Evolutionary conservation across 495 filamentous ascomycete genomes (phyloP), one percentile per base, ranked within the genome.

Genomic region (Hypoxylon subgilvum): DNA sequence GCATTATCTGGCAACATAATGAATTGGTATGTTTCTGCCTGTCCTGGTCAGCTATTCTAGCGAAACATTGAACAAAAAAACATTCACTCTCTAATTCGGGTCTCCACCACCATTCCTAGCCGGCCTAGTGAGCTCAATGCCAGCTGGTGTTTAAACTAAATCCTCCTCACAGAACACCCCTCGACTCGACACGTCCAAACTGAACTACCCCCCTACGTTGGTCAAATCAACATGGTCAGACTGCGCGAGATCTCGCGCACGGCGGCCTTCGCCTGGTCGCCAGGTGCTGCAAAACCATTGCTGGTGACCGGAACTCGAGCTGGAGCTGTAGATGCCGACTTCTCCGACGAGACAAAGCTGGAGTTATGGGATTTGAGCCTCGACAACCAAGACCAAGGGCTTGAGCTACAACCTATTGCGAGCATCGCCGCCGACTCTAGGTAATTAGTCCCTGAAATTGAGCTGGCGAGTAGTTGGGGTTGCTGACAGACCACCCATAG

Each of bases 181-280:
- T 56, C 41, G 39, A 32, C 21, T 55, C 42, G 13, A 32, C 25
- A 9, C 36, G 23, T 18, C 36, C 25, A 36, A n/a, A 43, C 28
- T 23, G 44, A 16, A 42, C 48, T 57, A 23, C 49, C 65, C 48
- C 34, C 59, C 48, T 27, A 52, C 49, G 14, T 23, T n/a, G 4
- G 27, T 38, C 63, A 45, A 57, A 63, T 67, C 79, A 86, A 68
- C 70, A 99, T 99, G 94, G 92, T 96, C 67, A 87, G 90, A 73
- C 79, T 97, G 75, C 84, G 92, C 79, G 91, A 97, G 77, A 93
- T 99, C 69, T 88, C 91, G 68, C 83, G 94, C 75, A 97, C 94
- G 53, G 93, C 93, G 73, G 89, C 92, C 67, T 97, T 99, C 69
- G 90, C 95, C 55, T 99, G 94, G 93, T 94, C 91, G 56, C 88